Conservation (phyloP, 23 red algal genomes). For the Gracilaria gracilis region DNA sequence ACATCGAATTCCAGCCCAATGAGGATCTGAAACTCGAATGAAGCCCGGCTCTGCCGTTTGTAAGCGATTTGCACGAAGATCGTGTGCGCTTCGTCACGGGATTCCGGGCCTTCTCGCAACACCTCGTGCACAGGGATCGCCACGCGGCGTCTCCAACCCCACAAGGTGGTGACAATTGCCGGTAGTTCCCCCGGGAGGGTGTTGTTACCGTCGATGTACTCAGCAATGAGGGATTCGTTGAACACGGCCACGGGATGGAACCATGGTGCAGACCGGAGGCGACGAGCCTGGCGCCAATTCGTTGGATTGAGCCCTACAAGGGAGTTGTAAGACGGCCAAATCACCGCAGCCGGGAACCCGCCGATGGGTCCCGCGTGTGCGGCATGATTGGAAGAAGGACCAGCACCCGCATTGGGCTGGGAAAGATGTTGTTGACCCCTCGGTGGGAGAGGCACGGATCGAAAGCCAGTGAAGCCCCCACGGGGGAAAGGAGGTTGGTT, state of each 20-base stretch:
- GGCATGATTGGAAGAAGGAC: too few species aligned
- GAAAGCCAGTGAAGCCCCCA: too few species aligned
- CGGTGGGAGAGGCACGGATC: too few species aligned
- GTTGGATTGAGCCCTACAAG: neutral
- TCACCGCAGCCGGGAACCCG: too few species aligned
- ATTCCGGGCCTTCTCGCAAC: neutral
- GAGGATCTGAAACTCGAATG: neutral
- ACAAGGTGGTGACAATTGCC: neutral
- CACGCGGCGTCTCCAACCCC: slow-evolving; percentile 14
- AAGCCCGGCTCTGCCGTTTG: slow-evolving; percentile 2
- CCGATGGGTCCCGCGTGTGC: too few species aligned
- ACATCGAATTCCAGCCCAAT: neutral
- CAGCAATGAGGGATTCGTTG: neutral
- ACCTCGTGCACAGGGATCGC: slow-evolving; percentile 9
- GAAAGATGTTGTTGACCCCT: too few species aligned
- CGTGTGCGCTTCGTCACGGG: neutral
- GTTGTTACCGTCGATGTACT: neutral
- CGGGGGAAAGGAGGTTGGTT: too few species aligned
- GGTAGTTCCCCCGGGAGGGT: neutral
- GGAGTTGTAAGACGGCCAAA: neutral
- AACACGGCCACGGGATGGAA: slow-evolving; percentile 3
- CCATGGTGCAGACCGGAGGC: neutral
- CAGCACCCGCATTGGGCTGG: too few species aligned
- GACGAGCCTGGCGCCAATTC: too few species aligned
- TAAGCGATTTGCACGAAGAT: neutral